These are phyloP conservation scores for Wickerhamiella alocasiicola DNA, from an alignment of 805 yeast genomes.

Conservation along the genomic window DNA sequence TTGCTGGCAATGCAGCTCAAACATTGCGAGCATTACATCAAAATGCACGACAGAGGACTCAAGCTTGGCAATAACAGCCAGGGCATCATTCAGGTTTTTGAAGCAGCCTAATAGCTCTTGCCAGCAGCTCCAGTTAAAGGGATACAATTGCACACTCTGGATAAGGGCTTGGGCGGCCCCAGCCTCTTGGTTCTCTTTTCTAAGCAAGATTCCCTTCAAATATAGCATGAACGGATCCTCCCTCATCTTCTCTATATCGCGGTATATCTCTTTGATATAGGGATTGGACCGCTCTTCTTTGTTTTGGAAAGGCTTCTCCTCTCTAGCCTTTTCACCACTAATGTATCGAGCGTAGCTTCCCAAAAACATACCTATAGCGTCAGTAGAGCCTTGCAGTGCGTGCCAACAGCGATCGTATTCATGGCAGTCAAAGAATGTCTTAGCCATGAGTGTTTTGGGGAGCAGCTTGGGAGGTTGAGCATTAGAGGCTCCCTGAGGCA, in stretches of 20 bases:
- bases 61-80: not conserved
- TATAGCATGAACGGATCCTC: constrained; percentile 55
- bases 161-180: constrained; percentile 51
- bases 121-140: constrained; percentile 94
- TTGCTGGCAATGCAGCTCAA: constrained; percentile 55
- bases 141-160: constrained; percentile 51
- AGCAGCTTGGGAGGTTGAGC: constrained; percentile 7
- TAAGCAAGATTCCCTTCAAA: constrained; percentile 53
- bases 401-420: constrained; percentile 73
- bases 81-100: constrained; percentile 41
- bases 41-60: not conserved
- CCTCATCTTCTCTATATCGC: constrained; percentile 19
- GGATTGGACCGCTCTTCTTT: constrained; percentile 26
- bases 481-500: constrained; percentile 24
- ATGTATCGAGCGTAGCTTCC: constrained; percentile 57
- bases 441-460: constrained; percentile 51
- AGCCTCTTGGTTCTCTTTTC: constrained; percentile 46
- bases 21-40: constrained; percentile 37
- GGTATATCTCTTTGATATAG: constrained; percentile 27
- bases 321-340: constrained; percentile 61
- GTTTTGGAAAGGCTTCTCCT: constrained; percentile 41
- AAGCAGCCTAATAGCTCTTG: constrained; percentile 57
- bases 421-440: constrained; percentile 62
- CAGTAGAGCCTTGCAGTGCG: constrained; percentile 36
- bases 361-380: constrained; percentile 35